Evolutionary conservation across 2,329 filamentous ascomycete species (phyloP), one percentile per base, ranked within the genome.

Genomic region (Thermoascus crustaceus): DNA sequence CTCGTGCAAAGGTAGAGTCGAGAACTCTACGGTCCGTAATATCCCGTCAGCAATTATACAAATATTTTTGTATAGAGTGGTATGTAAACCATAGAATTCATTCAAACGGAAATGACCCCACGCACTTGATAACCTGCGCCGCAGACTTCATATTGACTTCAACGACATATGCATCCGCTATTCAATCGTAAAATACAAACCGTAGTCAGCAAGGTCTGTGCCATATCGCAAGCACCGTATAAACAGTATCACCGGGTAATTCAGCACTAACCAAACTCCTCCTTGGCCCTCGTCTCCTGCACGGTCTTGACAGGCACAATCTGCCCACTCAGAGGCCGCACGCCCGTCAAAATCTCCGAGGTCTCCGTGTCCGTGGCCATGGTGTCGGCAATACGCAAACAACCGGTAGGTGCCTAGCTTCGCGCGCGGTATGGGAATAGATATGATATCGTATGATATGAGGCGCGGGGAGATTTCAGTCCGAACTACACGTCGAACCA

Each of bases 111-210:
- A n/a, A n/a, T n/a, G n/a, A n/a, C 2, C 11, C 11, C 13, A 40
- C 57, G 39, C 46, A 67, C 65, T 66, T 63, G 33, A 63, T 50
- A 30, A 65, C 62, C 41, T 61, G 63, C 11, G 61, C 62, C 7
- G 65, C 64, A 34, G 54, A 52, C 48, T 63, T 67, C 30, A 64
- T 52, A 27, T 63, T 59, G 37, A 69, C 60, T 48, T 67, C 64
- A 13, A 59, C 58, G 31, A 63, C 59, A 35, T 63, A 64, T 9
- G 64, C 65, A 33, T 65, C 56, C 19, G 46, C 65, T 68, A 39
- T n/a, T n/a, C n/a, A n/a, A n/a, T n/a, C n/a, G 26, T 17, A 26
- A 4, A 3, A n/a, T 17, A 35, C 42, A 23, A 48, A 41, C 40
- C 36, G 45, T 24, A 46, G 37, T 22, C 30, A 32, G 30, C 17